Base-by-base conservation (phyloP, 176 grass and related monocot genomes). In the Chloris gayana region DNA sequence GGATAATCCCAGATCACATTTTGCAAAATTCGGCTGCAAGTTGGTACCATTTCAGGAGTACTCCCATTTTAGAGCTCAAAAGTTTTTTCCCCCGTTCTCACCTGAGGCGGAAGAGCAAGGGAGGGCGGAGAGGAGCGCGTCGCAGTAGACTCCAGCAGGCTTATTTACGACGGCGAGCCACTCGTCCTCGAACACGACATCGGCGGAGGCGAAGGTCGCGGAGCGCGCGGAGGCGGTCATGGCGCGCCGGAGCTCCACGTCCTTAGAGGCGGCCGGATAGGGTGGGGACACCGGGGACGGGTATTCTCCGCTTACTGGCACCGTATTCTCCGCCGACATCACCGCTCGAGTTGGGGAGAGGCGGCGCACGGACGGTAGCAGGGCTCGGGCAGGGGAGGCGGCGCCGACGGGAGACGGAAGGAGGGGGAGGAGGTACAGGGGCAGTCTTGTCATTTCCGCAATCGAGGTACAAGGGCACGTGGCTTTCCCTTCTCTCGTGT, bases 101-200 rank as follows among this genome's bases (percentile, higher is more conserved):
- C 75, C 71, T 80, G 78, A 32, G 15, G 54, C 63, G 7, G 27
- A 57, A 57, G 80, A 69, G 61, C 70, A 70, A 75, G 86, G 72
- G 22, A 92, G 41, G 27, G 83, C 79, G 71, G 86, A 82, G 64
- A 98, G 92, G 80, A 98, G 50, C 75, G 90, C 56, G 17, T 98
- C 95, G 78, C 88, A 98, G 69, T 98, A 98, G 32, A 98, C 80
- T 8, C 92, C 92, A n/a, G 88, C 67, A 4, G 96, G 90, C 86
- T 98, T 98, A 67, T 95, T 76, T n/a, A 88, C 86, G 6, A 95
- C 86, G n/a, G 64, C 59, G 45, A 98, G 60, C 90, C 92, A 95
- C 50, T 98, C 83, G 70, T 95, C 96, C 84, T 98, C 95, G 78
- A 89, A 93, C 17, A 98, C 57, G 4, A 95, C 61, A 53, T 67